Base-by-base conservation (phyloP, 371 early-diverging fungal species). In the Saksenaea vasiformis region DNA sequence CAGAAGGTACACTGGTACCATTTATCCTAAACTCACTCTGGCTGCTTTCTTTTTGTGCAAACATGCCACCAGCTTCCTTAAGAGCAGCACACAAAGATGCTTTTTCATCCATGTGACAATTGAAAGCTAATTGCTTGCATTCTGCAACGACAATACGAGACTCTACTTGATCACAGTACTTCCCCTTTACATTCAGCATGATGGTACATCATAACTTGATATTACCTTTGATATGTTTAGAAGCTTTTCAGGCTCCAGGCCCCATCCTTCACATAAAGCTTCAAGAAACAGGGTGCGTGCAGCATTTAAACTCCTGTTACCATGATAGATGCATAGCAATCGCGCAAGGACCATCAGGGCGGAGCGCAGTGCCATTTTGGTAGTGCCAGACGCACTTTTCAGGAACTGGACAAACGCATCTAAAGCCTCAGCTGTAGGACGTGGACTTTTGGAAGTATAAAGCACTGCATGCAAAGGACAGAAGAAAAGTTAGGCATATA, bases 301-400 rank as follows among this genome's bases (percentile, higher is more conserved):
- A 66, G 37, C 14, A 53, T 44, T 31, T 44, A 58, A 8, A 65
- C 13, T 47, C 2, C 22, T 47, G 22, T 26, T 47, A 19, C 56
- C 44, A 17, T 70, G 63, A 56, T 78, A 78, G 9, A 78, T 24
- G 44, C 70, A 78, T 7, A 54, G 19, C 19, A 79, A 43, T 51
- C 80, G 61, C 15, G 77, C 69, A 13, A 79, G 37, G 10, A 72
- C 67, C 13, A 72, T 41, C 15, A 60, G 68, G 38, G 66, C 55
- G 5, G 60, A 56, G 38, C 72, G 71, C 4, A 68, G 34, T 13
- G 61, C 64, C 14, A 62, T 63, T 11, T 56, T 59, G 2, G 64
- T 61, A 3, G 41, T 57, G 3, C 28, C 60, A 24, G 24, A 41
- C 19, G 31, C 10, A 47, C 1, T 53, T 26, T 15, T 38, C n/a